A percentile compares a stretch with the other conserved stretches of the same genome.
These are phyloP conservation scores for Penicillium argentinense DNA, from an alignment of 495 filamentous ascomycete genomes.

Conservation along the genomic window DNA sequence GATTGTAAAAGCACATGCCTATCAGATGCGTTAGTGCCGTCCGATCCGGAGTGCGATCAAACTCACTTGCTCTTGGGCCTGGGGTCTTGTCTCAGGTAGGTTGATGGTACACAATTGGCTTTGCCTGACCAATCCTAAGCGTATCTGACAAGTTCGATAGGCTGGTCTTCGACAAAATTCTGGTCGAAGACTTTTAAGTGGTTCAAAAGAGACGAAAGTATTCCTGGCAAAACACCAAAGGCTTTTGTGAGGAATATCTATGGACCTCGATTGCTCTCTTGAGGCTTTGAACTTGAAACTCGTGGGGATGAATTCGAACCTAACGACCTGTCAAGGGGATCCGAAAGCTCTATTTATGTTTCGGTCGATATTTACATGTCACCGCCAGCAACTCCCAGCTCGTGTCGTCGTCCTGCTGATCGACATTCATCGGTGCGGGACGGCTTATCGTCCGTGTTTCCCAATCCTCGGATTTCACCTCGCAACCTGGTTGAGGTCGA, in stretches of 20 bases:
- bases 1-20: slow-evolving; percentile 62
- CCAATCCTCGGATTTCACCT: slow-evolving; percentile 32
- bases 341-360: slow-evolving; percentile 48
- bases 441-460: slow-evolving; percentile 40
- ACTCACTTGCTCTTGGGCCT: slow-evolving; percentile 35
- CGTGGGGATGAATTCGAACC: slow-evolving; percentile 28
- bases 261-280: slow-evolving; percentile 19
- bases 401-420: slow-evolving; percentile 35
- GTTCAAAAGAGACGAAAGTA: slow-evolving; percentile 28
- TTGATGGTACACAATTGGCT: slow-evolving; percentile 34
- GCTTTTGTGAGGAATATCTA: slow-evolving; percentile 24
- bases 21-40: slow-evolving; percentile 35
- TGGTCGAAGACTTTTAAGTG: slow-evolving; percentile 15
- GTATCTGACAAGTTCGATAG: slow-evolving; percentile 38
- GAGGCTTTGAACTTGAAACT: slow-evolving; percentile 37
- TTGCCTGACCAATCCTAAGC: slow-evolving; percentile 23
- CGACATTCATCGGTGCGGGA: slow-evolving; percentile 36
- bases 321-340: slow-evolving; percentile 29
- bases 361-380: slow-evolving; percentile 32
- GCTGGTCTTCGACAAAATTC: slow-evolving; percentile 28
- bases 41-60: slow-evolving; percentile 23
- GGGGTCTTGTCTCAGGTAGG: slow-evolving; percentile 39
- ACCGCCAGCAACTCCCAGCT: slow-evolving; percentile 20
- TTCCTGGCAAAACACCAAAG: slow-evolving; percentile 14
- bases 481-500: slow-evolving; percentile 28